phyloP scores from a whole-genome alignment of 169 alveolate species.

The Babesia divergens region DNA sequence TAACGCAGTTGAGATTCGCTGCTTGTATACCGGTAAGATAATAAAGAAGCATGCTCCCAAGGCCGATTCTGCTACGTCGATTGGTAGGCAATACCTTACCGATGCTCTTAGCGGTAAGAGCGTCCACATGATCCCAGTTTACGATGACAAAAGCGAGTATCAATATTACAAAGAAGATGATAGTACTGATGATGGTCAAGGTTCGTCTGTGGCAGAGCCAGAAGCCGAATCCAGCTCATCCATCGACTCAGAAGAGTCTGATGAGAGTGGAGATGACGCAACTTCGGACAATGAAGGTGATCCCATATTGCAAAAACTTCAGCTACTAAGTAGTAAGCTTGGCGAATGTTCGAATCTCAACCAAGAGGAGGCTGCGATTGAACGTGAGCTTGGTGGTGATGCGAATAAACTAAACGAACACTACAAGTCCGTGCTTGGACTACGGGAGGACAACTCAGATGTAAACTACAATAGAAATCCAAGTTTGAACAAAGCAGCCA shows the following conservation, averaged over 20 bases:
- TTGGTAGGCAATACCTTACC: slow-evolving; percentile 42
- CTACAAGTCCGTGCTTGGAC: slow-evolving; percentile 21
- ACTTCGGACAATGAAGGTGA: slow-evolving; percentile 12
- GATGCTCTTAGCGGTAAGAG: slow-evolving; percentile 61
- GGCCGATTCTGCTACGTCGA: slow-evolving; percentile 31
- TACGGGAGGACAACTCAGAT: slow-evolving; percentile 20
- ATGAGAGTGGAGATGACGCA: slow-evolving; percentile 32
- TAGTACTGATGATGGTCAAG: slow-evolving; percentile 11
- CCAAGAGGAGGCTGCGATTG: slow-evolving; percentile 32
- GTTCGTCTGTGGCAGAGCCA: slow-evolving; percentile 35
- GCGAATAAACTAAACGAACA: slow-evolving; percentile 22
- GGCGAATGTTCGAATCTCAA: slow-evolving; percentile 47
- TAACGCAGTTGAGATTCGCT: slow-evolving; percentile 11
- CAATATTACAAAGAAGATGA: slow-evolving; percentile 1
- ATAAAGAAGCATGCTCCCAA: slow-evolving; percentile 18
- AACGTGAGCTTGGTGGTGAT: slow-evolving; percentile 22
- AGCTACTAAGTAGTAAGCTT: slow-evolving; percentile 9
- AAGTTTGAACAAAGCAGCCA: slow-evolving; percentile 48
- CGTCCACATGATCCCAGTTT: slow-evolving; percentile 38
- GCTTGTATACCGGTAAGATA: slow-evolving; percentile 37
- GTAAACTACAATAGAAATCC: slow-evolving; percentile 32
- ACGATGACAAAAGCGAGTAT: background rate
- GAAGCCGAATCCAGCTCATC: slow-evolving; percentile 45
- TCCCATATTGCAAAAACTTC: background rate
- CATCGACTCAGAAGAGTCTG: slow-evolving; percentile 32